Base-by-base conservation (phyloP, 1,284 basidiomycete species). In the Tremellales sp. region DNA sequence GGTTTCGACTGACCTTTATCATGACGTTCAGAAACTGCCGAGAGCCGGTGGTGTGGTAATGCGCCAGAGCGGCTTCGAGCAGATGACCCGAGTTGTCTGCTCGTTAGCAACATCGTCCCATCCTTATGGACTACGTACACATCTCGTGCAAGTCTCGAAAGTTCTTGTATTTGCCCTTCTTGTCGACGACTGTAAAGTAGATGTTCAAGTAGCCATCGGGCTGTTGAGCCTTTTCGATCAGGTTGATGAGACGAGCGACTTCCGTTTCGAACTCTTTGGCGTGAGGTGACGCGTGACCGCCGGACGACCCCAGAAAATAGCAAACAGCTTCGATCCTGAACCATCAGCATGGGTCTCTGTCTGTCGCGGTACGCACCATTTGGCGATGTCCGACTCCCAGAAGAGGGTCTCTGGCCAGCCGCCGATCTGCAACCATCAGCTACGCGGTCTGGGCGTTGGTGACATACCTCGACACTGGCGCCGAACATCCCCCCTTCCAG, bases 121-220 rank as follows among this genome's bases (percentile, higher is more conserved):
- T 37, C 24, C n/a, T 24, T 31, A 25, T 15, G 4, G 11, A 5
- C 1, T 23, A 60, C 62, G 54, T 46, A 65, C 62, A 63, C 61
- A 65, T 65, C 52, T 67, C 65, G 47, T 64, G 62, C 58, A 61
- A 56, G 52, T 63, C 63, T 21, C 62, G 49, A 10, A 67, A 49
- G 46, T 67, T 65, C 54, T 60, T 53, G 60, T 61, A 61, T 19
- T 56, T 45, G 1, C 65, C 65, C 23, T 44, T 51, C 2, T 49
- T 47, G 43, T 67, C 65, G 1, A 65, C 65, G 8, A 65, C 61
- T 10, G 57, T 60, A 40, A 67, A 67, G 53, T 67, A 67, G 41
- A 64, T 60, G 40, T 62, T 54, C 27, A 67, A 44, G 40, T 67
- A 67, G 10, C 64, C 64, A 45, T 67, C 65, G 1, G 54, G 54